Evolutionary conservation across 192 early-diverging fungal genomes (phyloP).

Genomic region (Lunasporangiospora selenospora): DNA sequence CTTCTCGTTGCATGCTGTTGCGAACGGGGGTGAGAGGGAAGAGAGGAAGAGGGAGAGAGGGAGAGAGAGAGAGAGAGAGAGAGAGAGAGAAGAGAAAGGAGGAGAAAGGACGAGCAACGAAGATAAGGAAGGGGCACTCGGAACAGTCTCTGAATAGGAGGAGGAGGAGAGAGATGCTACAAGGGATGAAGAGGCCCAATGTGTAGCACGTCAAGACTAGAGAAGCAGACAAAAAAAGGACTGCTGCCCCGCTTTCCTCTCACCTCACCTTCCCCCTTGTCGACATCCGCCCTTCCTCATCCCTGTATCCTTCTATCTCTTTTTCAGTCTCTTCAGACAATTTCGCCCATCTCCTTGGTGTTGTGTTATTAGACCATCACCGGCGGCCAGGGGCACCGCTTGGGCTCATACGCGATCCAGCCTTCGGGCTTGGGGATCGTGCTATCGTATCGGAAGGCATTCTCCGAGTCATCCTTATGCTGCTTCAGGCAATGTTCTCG

Average conservation of each 20-base stretch:
- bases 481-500: constrained; percentile 43
- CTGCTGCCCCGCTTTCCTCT: too few relatives aligned
- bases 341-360: background rate
- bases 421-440: constrained; percentile 41
- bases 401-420: constrained; percentile 46
- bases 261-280: too few relatives aligned
- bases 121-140: background rate
- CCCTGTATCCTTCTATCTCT: too few relatives aligned
- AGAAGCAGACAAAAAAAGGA: too few relatives aligned
- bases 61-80: background rate
- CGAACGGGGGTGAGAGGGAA: too few relatives aligned
- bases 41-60: background rate
- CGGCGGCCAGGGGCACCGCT: constrained; percentile 45
- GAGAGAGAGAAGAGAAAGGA: background rate
- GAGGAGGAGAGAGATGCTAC: background rate
- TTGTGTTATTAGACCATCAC: constrained; percentile 18
- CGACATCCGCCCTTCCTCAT: too few relatives aligned
- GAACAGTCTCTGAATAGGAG: background rate
- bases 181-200: constrained; percentile 1
- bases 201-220: too few relatives aligned
- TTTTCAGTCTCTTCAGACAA: too few relatives aligned
- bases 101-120: background rate
- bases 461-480: constrained; percentile 44
- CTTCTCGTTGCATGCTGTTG: too few relatives aligned
- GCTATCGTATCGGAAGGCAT: constrained; percentile 36